Evolutionary conservation across 2,329 filamentous ascomycete genomes (phyloP).

Genomic region (Diplodia sapinea): DNA sequence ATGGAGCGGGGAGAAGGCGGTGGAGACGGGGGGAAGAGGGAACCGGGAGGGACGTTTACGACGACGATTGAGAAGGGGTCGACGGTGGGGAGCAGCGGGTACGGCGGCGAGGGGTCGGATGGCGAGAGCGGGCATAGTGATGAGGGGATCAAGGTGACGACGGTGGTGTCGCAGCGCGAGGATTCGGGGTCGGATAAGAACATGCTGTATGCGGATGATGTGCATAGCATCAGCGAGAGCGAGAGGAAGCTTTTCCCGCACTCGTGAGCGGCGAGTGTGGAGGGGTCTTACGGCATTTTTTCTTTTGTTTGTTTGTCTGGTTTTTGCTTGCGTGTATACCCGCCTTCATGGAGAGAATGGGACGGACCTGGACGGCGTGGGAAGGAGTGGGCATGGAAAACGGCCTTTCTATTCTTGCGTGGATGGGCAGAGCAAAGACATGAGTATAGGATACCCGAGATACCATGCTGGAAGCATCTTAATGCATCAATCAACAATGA

Average conservation of each 20-base stretch:
- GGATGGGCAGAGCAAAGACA: neutral
- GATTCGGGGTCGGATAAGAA: slow-evolving; percentile 12
- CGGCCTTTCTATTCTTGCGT: neutral
- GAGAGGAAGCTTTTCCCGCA: slow-evolving; percentile 18
- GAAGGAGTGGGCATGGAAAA: no score
- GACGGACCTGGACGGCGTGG: neutral
- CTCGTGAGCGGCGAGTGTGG: neutral
- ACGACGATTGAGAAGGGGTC: slow-evolving; percentile 16
- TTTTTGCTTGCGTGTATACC: neutral
- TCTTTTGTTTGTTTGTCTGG: neutral
- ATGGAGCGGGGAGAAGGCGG: neutral
- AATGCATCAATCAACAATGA: neutral
- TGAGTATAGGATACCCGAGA: slow-evolving; percentile 14
- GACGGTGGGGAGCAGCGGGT: no score
- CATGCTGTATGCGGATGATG: neutral
- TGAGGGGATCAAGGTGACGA: slow-evolving; percentile 16
- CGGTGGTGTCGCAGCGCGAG: slow-evolving; percentile 17
- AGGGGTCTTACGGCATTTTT: neutral
- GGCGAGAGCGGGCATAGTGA: neutral
- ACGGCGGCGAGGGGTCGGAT: neutral
- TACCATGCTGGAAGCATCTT: neutral
- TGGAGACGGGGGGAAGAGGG: neutral
- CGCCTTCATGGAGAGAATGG: neutral
- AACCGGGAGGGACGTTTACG: neutral
- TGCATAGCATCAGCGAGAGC: slow-evolving; percentile 24